phyloP scores from a whole-genome alignment of 139 green algal genomes.

The Yamagishiella unicocca region DNA sequence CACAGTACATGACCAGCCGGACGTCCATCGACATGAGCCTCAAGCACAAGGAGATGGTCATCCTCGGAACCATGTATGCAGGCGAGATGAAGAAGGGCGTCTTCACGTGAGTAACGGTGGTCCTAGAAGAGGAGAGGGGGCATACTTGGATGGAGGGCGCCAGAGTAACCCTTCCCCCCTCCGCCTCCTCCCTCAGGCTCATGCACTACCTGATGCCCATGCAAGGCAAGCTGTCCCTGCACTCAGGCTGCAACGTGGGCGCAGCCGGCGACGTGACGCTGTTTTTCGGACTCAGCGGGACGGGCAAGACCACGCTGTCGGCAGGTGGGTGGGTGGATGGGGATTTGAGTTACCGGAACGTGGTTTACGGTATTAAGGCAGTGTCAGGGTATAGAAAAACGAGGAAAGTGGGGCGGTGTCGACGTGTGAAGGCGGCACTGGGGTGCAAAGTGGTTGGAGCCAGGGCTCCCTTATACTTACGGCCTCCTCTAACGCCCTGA shows the following conservation, averaged over 20 bases:
- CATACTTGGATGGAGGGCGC: too few relatives aligned
- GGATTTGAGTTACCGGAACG: too few relatives aligned
- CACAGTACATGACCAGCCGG: slow-evolving; percentile 90
- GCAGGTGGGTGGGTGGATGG: slow-evolving; percentile 25
- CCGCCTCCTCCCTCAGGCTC: slow-evolving; percentile 60
- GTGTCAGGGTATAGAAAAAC: too few relatives aligned
- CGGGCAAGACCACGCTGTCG: slow-evolving; percentile 86
- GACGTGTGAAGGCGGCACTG: too few relatives aligned
- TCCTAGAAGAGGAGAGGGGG: neutral
- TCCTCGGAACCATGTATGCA: slow-evolving; percentile 92
- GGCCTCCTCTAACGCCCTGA: too few relatives aligned
- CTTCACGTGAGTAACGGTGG: slow-evolving; percentile 57
- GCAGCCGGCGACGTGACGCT: slow-evolving; percentile 77
- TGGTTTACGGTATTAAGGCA: too few relatives aligned
- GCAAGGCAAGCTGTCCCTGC: slow-evolving; percentile 87
- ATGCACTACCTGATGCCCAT: slow-evolving; percentile 96
- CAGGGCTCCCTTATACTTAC: too few relatives aligned
- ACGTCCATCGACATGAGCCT: slow-evolving; percentile 92
- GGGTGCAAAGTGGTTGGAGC: too few relatives aligned
- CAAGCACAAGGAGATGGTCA: slow-evolving; percentile 82
- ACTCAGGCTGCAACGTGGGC: slow-evolving; percentile 93
- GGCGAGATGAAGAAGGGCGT: slow-evolving; percentile 97
- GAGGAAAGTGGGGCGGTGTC: too few relatives aligned
- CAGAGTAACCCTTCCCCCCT: neutral
- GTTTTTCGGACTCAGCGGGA: slow-evolving; percentile 91